Conservation (phyloP, 305 asterid species). For the Ajuga reptans region DNA sequence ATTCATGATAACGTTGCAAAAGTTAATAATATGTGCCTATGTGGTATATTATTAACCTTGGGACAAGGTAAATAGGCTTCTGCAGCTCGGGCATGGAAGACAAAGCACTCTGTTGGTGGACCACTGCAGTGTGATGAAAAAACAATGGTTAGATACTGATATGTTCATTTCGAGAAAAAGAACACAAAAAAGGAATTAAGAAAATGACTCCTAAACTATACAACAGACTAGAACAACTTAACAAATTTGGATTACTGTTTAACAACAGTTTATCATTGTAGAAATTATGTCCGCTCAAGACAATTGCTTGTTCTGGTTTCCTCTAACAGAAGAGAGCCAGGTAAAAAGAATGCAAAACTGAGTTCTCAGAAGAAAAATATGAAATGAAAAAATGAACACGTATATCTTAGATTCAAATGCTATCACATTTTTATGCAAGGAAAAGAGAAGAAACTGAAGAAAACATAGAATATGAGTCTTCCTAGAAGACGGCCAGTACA, state of each 20-base stretch:
- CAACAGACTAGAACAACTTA: constrained; percentile 1
- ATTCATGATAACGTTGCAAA: neutral
- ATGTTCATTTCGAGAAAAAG: neutral
- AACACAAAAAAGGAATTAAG: neutral
- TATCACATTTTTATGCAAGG: neutral
- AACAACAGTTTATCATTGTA: neutral
- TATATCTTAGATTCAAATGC: neutral
- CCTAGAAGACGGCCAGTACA: neutral
- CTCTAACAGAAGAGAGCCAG: constrained; percentile 4
- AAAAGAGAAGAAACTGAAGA: too few relatives aligned
- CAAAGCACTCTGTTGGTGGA: constrained; percentile 89
- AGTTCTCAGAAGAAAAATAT: neutral
- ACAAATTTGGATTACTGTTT: constrained; percentile 1
- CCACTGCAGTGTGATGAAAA: constrained; percentile 51
- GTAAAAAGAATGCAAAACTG: constrained; percentile 7
- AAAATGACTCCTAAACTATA: neutral
- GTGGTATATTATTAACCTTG: constrained; percentile 39
- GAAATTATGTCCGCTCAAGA: neutral
- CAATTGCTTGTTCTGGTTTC: neutral
- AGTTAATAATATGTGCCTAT: constrained; percentile 8
- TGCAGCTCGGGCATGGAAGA: constrained; percentile 81
- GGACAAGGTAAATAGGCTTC: constrained; percentile 55
- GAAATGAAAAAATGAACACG: neutral
- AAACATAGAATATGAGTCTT: neutral
- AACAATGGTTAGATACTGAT: constrained; percentile 14